phyloP scores from a whole-genome alignment of 2,329 filamentous ascomycete species.

The Colletotrichum sp. region DNA sequence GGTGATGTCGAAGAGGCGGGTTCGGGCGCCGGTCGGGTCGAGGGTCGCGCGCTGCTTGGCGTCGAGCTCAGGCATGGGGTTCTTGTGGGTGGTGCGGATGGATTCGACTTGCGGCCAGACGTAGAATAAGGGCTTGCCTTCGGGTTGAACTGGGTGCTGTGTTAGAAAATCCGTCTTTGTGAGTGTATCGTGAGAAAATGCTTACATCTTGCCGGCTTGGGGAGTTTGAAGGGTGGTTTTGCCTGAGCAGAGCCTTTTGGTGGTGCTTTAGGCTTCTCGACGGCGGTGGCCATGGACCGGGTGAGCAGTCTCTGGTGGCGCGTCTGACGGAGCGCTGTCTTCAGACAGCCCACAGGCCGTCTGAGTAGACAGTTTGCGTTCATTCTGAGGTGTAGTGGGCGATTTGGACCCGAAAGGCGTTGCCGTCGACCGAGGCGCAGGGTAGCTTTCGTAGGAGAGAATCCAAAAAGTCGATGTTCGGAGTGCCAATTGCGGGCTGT shows the following conservation, averaged over 20 bases:
- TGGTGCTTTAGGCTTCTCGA: conserved; percentile 27
- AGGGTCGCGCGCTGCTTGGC: conserved; percentile 73
- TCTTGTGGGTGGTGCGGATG: conserved; percentile 59
- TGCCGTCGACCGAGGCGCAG: background rate
- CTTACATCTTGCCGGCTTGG: background rate
- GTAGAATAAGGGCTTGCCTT: conserved; percentile 23
- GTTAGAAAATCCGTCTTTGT: background rate
- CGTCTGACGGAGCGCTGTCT: conserved; percentile 64
- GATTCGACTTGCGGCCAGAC: conserved; percentile 57
- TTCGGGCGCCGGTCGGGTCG: conserved; percentile 85
- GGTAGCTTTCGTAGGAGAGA: background rate
- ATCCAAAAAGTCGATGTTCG: conserved; percentile 21
- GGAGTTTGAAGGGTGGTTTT: conserved; percentile 1
- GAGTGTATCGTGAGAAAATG: background rate
- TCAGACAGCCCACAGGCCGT: conserved; percentile 77
- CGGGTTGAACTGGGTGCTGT: background rate
- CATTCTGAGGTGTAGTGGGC: conserved; percentile 39
- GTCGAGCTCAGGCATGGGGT: conserved; percentile 73
- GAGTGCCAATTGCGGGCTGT: conserved; percentile 24
- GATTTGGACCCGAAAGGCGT: background rate
- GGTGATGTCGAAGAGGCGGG: conserved; percentile 76
- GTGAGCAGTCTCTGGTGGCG: conserved; percentile 51
- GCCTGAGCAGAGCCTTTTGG: conserved; percentile 31
- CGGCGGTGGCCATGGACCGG: conserved; percentile 54
- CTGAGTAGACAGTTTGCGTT: conserved; percentile 68